Base-by-base conservation (phyloP, 169 alveolate species). In the Plasmodium sp. region DNA sequence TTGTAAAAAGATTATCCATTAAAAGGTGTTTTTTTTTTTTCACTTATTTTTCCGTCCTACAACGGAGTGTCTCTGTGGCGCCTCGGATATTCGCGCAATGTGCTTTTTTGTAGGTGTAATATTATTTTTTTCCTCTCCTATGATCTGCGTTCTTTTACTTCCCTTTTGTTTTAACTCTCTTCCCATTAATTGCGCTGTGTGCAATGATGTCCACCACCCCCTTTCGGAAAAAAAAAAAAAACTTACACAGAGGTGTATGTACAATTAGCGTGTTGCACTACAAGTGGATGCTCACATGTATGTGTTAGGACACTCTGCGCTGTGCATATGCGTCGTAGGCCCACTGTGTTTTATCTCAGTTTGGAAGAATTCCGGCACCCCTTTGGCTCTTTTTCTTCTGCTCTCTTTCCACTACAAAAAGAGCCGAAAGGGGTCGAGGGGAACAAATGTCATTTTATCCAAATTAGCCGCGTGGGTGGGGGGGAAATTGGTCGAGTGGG, bases 1-100 rank as follows among this genome's bases (percentile, higher is more conserved):
- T 90, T 22, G 94, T 90, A 90, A 90, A 90, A 62, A 90, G 77
- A 34, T 81, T 79, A 48, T 90, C 94, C 94, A 90, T 90, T 80
- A 90, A 90, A 45, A 9, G 80, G 81, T 75, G 81, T 77, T 54
- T 75, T 86, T 75, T 22, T 71, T 34, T 3, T 71, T 12, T 18
- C 18, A 41, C 9, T 41, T 84, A 54, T 84, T 43, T 67, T 67
- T 67, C 33, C 77, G 39, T 31, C 77, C 77, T 67, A 67, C 12
- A 67, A 31, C 39, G 33, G 77, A 3, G 33, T 67, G 39, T 22
- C 18, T 27, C 12, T 67, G 77, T 67, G 77, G 39, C 39, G 77
- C 77, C 77, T 31, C 43, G 5, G 41, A 67, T 31, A 67, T 7
- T 18, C 5, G 39, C 39, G 77, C 33, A 27, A 18, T 16, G 39